These are phyloP conservation scores for Hyaloscypha finlandica DNA, from an alignment of 495 filamentous ascomycete species.

Conservation along the genomic window DNA sequence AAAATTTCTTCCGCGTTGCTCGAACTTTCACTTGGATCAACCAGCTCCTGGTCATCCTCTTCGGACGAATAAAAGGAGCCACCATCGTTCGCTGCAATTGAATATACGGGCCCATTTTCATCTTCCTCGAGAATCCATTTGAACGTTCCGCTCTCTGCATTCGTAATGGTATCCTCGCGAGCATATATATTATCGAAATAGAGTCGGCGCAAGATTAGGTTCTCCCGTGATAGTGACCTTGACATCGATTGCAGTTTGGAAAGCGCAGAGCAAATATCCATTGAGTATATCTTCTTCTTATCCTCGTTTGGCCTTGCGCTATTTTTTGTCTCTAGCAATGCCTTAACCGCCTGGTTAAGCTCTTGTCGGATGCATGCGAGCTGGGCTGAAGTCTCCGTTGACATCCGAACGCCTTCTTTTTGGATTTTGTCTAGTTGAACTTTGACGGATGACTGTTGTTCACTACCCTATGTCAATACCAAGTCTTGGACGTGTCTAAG, in stretches of 20 bases:
- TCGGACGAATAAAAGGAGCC: too few relatives aligned
- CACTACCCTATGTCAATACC: not conserved
- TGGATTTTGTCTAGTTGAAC: constrained; percentile 16
- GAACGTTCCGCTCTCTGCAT: not conserved
- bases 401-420: constrained; percentile 29
- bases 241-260: not conserved
- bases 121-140: not conserved
- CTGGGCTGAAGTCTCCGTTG: not conserved
- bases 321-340: not conserved
- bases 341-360: not conserved
- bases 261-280: not conserved
- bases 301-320: not conserved
- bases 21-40: too few relatives aligned
- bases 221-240: not conserved
- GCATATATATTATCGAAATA: not conserved
- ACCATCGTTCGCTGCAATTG: too few relatives aligned
- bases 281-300: not conserved
- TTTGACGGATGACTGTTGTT: constrained; percentile 12
- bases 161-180: not conserved
- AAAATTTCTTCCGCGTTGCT: too few relatives aligned
- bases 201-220: not conserved
- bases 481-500: not conserved
- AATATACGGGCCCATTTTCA: constrained; percentile 12
- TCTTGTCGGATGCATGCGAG: not conserved
- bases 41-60: too few relatives aligned